phyloP scores from a whole-genome alignment of 805 yeast species.

The Nakazawaea sp. region DNA sequence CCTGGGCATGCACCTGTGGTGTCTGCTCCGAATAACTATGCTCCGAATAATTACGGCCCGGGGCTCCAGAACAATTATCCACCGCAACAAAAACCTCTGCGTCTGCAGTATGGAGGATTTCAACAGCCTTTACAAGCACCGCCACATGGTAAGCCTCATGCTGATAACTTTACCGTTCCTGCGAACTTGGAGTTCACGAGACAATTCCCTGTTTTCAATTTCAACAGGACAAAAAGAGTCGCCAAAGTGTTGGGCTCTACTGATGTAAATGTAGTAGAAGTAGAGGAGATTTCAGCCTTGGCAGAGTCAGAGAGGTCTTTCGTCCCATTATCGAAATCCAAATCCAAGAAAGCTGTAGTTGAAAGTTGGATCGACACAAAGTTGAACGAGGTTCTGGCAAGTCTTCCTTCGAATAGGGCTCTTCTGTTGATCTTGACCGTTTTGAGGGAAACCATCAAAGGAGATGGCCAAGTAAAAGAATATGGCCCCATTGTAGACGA shows the following conservation, averaged over 20 bases:
- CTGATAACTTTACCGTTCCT: constrained; percentile 31
- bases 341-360: constrained; percentile 58
- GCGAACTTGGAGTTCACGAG: constrained; percentile 40
- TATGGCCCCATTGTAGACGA: constrained; percentile 1
- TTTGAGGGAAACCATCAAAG: constrained; percentile 18
- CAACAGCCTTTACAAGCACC: neutral
- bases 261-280: constrained; percentile 29
- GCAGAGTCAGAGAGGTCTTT: constrained; percentile 16
- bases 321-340: constrained; percentile 56
- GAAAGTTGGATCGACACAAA: constrained; percentile 56
- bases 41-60: neutral
- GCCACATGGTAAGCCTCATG: neutral
- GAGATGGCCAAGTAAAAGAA: constrained; percentile 24
- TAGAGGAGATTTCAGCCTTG: constrained; percentile 24
- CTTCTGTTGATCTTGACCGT: neutral
- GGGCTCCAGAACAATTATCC: too few relatives aligned
- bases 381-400: neutral
- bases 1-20: too few relatives aligned
- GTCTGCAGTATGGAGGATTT: neutral
- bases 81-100: neutral
- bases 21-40: neutral
- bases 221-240: constrained; percentile 44
- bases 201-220: constrained; percentile 73
- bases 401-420: neutral
- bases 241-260: constrained; percentile 33